These are phyloP conservation scores for Diutina pseudorugosa DNA, from an alignment of 1,139 yeast genomes.

Conservation along the genomic window DNA sequence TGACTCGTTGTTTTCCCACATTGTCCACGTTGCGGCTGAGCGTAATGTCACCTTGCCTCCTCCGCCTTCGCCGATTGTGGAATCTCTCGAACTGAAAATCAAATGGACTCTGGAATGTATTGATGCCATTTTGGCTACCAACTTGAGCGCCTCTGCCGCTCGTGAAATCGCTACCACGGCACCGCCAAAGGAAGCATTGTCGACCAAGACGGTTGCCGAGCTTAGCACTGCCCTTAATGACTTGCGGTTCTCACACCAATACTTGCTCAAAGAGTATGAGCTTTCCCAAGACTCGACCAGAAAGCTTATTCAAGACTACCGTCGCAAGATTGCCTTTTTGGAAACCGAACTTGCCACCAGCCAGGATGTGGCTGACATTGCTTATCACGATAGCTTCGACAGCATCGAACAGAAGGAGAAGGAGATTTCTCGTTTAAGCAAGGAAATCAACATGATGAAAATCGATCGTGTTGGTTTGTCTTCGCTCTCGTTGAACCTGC, in stretches of 20 bases:
- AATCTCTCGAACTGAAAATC: conserved; percentile 8
- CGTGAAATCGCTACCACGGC: conserved; percentile 8
- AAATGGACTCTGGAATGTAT: conserved; percentile 47
- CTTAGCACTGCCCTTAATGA: conserved; percentile 48
- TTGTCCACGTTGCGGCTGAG: conserved; percentile 45
- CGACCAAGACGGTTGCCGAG: conserved; percentile 21
- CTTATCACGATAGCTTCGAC: conserved; percentile 5
- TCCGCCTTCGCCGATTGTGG: conserved; percentile 26
- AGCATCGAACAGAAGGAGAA: conserved; percentile 27
- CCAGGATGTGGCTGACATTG: not conserved
- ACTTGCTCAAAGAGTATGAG: conserved; percentile 47
- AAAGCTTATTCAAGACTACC: conserved; percentile 35
- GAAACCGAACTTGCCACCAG: conserved; percentile 28
- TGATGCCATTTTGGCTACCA: conserved; percentile 18
- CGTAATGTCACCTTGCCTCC: conserved; percentile 35
- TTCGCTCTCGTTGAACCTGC: not conserved
- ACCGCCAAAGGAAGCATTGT: conserved; percentile 8
- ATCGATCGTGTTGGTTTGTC: conserved; percentile 34
- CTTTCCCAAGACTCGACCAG: conserved; percentile 40
- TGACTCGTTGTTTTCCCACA: conserved; percentile 40
- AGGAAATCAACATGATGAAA: conserved; percentile 34
- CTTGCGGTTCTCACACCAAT: conserved; percentile 51
- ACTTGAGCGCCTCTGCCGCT: conserved; percentile 4
- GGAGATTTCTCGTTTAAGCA: conserved; percentile 33
- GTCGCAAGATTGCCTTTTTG: conserved; percentile 29